Conservation (phyloP, 169 alveolate genomes). For the Plasmodium coatneyi region DNA sequence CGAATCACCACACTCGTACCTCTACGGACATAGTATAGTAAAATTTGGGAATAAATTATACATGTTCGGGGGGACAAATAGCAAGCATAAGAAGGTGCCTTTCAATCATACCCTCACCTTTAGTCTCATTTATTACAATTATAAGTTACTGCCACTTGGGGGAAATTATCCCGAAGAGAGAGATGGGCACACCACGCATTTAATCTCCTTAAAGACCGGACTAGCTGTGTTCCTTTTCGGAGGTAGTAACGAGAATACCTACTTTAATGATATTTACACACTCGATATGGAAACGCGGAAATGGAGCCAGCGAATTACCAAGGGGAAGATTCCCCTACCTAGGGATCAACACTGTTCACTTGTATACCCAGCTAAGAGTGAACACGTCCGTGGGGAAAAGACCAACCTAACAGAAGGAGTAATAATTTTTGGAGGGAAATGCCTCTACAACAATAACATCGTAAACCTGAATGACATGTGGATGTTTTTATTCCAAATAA, state of each 20-base stretch:
- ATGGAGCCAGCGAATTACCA: conserved; percentile 77
- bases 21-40: conserved; percentile 87
- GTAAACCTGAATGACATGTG: conserved; percentile 91
- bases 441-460: conserved; percentile 77
- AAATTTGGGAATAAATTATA: conserved; percentile 89
- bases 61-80: conserved; percentile 89
- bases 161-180: conserved; percentile 88
- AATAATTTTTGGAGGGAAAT: conserved; percentile 71
- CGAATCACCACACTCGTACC: conserved; percentile 71
- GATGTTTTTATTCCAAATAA: conserved; percentile 85
- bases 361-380: conserved; percentile 89
- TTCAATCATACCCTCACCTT: conserved; percentile 86
- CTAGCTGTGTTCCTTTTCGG: conserved; percentile 88
- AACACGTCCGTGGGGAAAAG: conserved; percentile 81
- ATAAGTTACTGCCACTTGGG: conserved; percentile 83
- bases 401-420: conserved; percentile 73
- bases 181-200: conserved; percentile 89
- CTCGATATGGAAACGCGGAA: conserved; percentile 87
- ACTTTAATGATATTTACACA: conserved; percentile 87
- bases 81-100: conserved; percentile 81
- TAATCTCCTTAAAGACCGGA: conserved; percentile 81
- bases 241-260: conserved; percentile 85
- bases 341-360: conserved; percentile 90
- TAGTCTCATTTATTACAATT: conserved; percentile 86
- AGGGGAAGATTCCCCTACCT: conserved; percentile 88